Evolutionary conservation across 257 asterid species (phyloP).

Genomic region (Cruciata laevipes): DNA sequence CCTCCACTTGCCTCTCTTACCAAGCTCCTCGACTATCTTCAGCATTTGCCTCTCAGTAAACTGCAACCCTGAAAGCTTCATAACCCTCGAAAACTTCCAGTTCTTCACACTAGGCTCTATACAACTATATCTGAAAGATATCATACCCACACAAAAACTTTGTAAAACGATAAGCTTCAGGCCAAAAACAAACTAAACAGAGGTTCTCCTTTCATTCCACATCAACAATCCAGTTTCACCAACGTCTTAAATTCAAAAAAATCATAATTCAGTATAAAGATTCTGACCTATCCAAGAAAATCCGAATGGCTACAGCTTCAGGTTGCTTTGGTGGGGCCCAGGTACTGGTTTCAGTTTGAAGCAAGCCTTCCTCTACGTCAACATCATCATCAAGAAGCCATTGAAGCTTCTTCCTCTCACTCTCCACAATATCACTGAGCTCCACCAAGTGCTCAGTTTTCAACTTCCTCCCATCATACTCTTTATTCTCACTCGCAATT

Average conservation of each 20-base stretch:
- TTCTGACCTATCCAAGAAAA: constrained; percentile 52
- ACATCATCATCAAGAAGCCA: constrained; percentile 85
- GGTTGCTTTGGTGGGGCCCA: constrained; percentile 53
- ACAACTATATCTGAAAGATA: constrained; percentile 45
- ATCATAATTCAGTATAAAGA: neutral
- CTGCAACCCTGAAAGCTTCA: constrained; percentile 76
- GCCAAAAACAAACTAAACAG: neutral
- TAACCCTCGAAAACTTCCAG: constrained; percentile 70
- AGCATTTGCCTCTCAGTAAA: constrained; percentile 83
- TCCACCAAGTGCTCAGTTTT: constrained; percentile 55
- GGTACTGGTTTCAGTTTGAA: constrained; percentile 30
- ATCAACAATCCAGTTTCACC: neutral
- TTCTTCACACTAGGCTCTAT: constrained; percentile 54
- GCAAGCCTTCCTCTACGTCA: constrained; percentile 47
- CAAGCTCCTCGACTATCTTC: constrained; percentile 77
- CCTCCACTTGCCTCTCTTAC: constrained; percentile 70
- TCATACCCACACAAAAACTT: neutral
- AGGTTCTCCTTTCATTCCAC: neutral
- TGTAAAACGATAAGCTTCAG: neutral
- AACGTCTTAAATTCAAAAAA: neutral
- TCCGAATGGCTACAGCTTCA: constrained; percentile 54
- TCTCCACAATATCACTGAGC: constrained; percentile 68
- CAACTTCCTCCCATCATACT: constrained; percentile 46
- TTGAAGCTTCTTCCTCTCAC: constrained; percentile 55
- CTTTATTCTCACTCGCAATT: constrained; percentile 40